Evolutionary conservation across 2,329 filamentous ascomycete genomes (phyloP).

Genomic region (Myriangium duriaei): DNA sequence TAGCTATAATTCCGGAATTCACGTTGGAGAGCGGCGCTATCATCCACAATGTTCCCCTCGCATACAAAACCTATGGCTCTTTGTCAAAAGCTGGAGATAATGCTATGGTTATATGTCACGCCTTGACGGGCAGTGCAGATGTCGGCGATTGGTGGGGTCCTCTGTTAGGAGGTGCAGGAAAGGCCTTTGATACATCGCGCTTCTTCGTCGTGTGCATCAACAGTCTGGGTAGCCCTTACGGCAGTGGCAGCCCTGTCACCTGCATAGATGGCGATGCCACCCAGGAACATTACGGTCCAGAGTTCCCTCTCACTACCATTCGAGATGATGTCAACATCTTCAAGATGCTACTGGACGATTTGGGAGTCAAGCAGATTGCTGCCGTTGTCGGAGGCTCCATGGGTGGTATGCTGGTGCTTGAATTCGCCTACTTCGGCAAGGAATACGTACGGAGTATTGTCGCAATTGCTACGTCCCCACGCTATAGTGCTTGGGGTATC

Average conservation of each 20-base stretch:
- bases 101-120: constrained; percentile 63
- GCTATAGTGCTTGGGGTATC: constrained; percentile 81
- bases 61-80: constrained; percentile 50
- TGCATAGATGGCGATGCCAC: constrained; percentile 66
- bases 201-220: constrained; percentile 85
- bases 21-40: constrained; percentile 84
- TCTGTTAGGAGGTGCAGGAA: constrained; percentile 61
- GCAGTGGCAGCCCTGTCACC: constrained; percentile 78
- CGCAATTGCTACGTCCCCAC: constrained; percentile 72
- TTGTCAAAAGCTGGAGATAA: constrained; percentile 47
- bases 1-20: constrained; percentile 77
- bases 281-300: constrained; percentile 75
- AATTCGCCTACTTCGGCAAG: constrained; percentile 83
- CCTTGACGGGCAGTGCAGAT: constrained; percentile 73
- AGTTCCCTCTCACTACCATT: constrained; percentile 91
- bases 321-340: constrained; percentile 87
- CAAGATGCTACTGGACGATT: constrained; percentile 65
- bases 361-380: constrained; percentile 67
- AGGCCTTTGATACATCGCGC: constrained; percentile 67
- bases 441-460: constrained; percentile 71
- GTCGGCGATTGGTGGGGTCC: constrained; percentile 85
- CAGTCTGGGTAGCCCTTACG: constrained; percentile 73
- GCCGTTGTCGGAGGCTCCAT: constrained; percentile 74
- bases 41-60: constrained; percentile 59
- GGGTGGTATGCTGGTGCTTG: constrained; percentile 80